A percentile compares a stretch with the other conserved stretches of the same genome.
These are phyloP conservation scores for Eremothecium coryli DNA, from an alignment of 1,139 yeast species.

Conservation along the genomic window DNA sequence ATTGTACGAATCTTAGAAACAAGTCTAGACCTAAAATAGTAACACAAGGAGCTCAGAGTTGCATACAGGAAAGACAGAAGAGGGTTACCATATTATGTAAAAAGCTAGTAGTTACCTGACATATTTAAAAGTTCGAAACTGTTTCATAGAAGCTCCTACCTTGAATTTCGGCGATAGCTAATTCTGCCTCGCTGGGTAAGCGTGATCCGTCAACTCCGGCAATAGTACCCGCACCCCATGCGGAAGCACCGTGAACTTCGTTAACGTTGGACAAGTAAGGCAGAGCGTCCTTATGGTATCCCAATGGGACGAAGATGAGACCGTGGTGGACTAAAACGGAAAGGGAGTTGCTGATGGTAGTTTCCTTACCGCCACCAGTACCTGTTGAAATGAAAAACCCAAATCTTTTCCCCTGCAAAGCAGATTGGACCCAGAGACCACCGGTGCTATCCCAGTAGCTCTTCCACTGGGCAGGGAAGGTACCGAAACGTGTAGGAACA, in stretches of 20 bases:
- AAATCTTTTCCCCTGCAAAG: slow-evolving; percentile 64
- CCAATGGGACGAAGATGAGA: slow-evolving; percentile 69
- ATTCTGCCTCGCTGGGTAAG: slow-evolving; percentile 57
- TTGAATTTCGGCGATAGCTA: slow-evolving; percentile 50
- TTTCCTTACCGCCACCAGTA: slow-evolving; percentile 77
- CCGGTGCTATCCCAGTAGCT: slow-evolving; percentile 79
- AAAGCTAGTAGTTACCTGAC: too few relatives aligned
- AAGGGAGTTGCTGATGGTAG: slow-evolving; percentile 54
- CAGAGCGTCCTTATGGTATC: slow-evolving; percentile 59
- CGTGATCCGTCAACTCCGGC: slow-evolving; percentile 79
- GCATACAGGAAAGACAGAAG: too few relatives aligned
- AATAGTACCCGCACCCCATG: slow-evolving; percentile 84
- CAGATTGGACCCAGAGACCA: slow-evolving; percentile 73
- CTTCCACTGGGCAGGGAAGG: slow-evolving; percentile 72
- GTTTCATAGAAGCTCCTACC: slow-evolving; percentile 47
- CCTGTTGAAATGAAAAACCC: slow-evolving; percentile 75
- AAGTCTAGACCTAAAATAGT: too few relatives aligned
- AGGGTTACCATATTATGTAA: too few relatives aligned
- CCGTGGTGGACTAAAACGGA: slow-evolving; percentile 74
- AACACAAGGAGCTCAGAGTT: too few relatives aligned
- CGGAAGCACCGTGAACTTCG: slow-evolving; percentile 74
- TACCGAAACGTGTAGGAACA: slow-evolving; percentile 77
- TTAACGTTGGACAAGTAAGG: slow-evolving; percentile 48
- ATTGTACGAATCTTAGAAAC: too few relatives aligned
- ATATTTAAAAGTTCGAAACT: slow-evolving; percentile 10